Conservation (phyloP, 2,329 filamentous ascomycete species). For the Waltergamsia citrina region DNA sequence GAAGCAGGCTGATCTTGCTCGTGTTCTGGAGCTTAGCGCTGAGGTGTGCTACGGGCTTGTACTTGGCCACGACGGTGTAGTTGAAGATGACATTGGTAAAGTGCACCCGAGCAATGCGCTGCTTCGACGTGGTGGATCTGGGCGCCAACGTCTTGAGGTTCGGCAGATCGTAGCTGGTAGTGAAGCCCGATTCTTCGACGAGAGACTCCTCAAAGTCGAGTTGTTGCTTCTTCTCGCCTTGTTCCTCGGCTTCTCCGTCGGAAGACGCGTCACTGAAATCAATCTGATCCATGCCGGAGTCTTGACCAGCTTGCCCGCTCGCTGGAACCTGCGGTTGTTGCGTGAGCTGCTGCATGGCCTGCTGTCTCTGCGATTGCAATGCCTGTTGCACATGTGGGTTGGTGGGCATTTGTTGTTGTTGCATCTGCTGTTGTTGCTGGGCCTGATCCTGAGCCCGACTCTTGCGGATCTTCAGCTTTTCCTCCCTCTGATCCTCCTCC, state of each 20-base stretch:
- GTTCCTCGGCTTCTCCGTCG: too few relatives aligned
- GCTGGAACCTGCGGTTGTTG: too few relatives aligned
- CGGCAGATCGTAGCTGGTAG: constrained; percentile 51
- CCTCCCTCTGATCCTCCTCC: constrained; percentile 47
- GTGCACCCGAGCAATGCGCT: constrained; percentile 47
- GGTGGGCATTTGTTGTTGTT: constrained; percentile 1
- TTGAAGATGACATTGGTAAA: constrained; percentile 42
- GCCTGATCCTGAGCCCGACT: constrained; percentile 1
- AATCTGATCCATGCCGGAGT: neutral
- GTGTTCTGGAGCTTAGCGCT: constrained; percentile 46
- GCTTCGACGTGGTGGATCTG: constrained; percentile 39
- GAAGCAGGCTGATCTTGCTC: constrained; percentile 45
- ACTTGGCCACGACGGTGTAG: constrained; percentile 51
- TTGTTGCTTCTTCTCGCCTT: neutral
- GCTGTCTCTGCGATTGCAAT: neutral
- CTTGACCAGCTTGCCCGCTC: neutral
- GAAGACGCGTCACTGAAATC: too few relatives aligned
- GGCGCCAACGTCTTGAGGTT: constrained; percentile 46
- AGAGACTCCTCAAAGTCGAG: constrained; percentile 34
- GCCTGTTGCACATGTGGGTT: neutral
- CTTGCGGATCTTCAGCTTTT: too few relatives aligned
- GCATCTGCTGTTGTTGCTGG: constrained; percentile 2
- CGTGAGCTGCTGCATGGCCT: too few relatives aligned
- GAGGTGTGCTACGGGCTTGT: constrained; percentile 49
- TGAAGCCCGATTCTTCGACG: constrained; percentile 50